Conservation (phyloP, 768 basidiomycete species). For the Sistotremastrum niveocremeum region DNA sequence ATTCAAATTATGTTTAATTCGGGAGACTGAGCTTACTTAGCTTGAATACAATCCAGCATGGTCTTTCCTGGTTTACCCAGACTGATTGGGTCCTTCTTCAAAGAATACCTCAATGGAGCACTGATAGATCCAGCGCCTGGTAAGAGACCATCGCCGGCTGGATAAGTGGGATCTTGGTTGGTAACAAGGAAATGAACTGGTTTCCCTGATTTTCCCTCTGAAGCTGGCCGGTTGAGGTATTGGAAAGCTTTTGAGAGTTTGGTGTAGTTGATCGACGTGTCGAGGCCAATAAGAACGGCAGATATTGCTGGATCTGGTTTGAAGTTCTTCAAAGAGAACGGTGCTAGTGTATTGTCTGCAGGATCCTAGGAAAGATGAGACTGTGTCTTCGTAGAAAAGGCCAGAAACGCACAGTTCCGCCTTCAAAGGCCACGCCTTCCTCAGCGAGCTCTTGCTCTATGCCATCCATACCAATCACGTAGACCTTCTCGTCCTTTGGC, state of each 20-base stretch:
- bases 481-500: conserved; percentile 85
- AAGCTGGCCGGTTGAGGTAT: conserved; percentile 48
- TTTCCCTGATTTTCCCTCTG: conserved; percentile 20
- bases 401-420: conserved; percentile 60
- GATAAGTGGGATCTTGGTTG: conserved; percentile 89
- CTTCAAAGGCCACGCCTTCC: conserved; percentile 68
- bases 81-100: conserved; percentile 55
- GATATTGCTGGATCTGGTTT: conserved; percentile 63
- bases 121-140: conserved; percentile 81
- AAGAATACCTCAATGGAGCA: conserved; percentile 65
- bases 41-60: conserved; percentile 89
- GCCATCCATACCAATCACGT: conserved; percentile 86
- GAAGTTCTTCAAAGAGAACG: conserved; percentile 58
- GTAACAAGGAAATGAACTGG: conserved; percentile 80
- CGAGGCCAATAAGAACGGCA: conserved; percentile 93
- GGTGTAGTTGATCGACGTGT: conserved; percentile 79
- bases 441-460: conserved; percentile 86
- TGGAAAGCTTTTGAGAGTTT: conserved; percentile 89
- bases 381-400: conserved; percentile 1
- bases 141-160: conserved; percentile 52
- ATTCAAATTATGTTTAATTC: neutral
- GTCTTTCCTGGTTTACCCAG: conserved; percentile 86
- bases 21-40: conserved; percentile 32
- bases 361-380: conserved; percentile 48
- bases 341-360: conserved; percentile 59